phyloP scores from a whole-genome alignment of 1,284 basidiomycete species.

The Lentinula novae-zelandiae region DNA sequence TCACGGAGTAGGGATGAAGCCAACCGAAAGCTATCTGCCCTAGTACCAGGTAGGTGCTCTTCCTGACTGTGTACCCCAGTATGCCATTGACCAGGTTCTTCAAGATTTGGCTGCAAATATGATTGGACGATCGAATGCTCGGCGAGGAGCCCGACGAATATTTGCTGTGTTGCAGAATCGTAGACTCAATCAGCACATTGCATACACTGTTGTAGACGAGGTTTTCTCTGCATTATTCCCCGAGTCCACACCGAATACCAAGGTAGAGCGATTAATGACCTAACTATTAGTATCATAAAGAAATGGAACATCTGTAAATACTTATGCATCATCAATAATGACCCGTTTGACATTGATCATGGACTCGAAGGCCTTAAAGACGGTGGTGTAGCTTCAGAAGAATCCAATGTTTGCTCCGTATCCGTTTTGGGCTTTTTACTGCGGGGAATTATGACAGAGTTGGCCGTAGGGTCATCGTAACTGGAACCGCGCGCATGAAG shows the following conservation, averaged over 20 bases:
- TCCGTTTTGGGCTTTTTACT: constrained; percentile 24
- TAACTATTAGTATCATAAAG: neutral
- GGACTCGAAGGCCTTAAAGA: neutral
- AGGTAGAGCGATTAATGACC: constrained; percentile 8
- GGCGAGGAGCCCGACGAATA: constrained; percentile 85
- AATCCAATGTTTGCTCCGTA: neutral
- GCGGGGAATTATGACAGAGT: constrained; percentile 35
- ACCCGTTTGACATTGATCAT: neutral
- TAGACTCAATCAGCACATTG: constrained; percentile 88
- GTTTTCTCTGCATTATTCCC: constrained; percentile 69
- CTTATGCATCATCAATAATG: neutral
- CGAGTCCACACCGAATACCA: constrained; percentile 25
- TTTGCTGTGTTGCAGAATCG: constrained; percentile 93
- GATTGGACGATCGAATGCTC: constrained; percentile 92
- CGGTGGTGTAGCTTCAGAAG: neutral
- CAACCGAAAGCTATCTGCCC: constrained; percentile 79
- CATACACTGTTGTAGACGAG: constrained; percentile 86
- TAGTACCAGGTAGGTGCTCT: constrained; percentile 75
- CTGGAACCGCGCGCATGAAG: constrained; percentile 30
- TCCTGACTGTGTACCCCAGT: neutral
- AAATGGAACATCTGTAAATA: neutral
- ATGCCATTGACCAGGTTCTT: neutral
- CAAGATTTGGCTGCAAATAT: constrained; percentile 92
- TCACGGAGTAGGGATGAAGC: constrained; percentile 79
- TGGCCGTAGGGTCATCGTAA: constrained; percentile 65